A percentile compares a stretch with the other conserved stretches of the same genome.
phyloP scores from a whole-genome alignment of 2,329 filamentous ascomycete species.

The Pseudomassariella vexata region DNA sequence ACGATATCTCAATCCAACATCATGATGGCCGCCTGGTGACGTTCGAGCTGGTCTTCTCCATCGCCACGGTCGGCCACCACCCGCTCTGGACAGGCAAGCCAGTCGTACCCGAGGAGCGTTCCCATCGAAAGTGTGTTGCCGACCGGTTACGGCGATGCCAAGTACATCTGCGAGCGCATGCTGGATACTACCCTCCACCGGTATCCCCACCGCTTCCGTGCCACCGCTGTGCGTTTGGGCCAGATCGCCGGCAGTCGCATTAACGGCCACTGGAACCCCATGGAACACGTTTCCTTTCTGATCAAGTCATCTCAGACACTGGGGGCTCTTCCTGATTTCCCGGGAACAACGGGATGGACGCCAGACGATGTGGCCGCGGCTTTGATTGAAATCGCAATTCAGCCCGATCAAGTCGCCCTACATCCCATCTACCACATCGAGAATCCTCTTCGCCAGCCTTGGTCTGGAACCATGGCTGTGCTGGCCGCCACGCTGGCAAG shows the following conservation, averaged over 20 bases:
- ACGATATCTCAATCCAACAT: conserved; percentile 18
- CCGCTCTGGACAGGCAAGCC: conserved; percentile 12
- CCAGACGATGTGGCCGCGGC: conserved; percentile 27
- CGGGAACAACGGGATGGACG: conserved; percentile 34
- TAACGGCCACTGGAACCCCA: conserved; percentile 48
- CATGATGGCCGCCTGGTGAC: conserved; percentile 10
- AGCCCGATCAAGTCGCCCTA: conserved; percentile 1
- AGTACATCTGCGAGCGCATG: conserved; percentile 43
- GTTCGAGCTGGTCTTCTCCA: conserved; percentile 36
- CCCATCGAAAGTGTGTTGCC: conserved; percentile 31
- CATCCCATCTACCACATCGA: conserved; percentile 22
- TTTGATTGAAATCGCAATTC: conserved; percentile 16
- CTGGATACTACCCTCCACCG: conserved; percentile 39
- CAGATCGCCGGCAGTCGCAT: conserved; percentile 45
- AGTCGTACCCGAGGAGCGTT: conserved; percentile 36
- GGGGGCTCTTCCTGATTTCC: conserved; percentile 30
- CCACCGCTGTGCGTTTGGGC: conserved; percentile 37
- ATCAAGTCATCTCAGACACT: conserved; percentile 43
- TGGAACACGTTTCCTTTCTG: conserved; percentile 43
- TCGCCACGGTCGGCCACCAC: conserved; percentile 28
- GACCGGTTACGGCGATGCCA: conserved; percentile 45
- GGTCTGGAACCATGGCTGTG: conserved; percentile 11
- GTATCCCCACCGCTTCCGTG: conserved; percentile 31
- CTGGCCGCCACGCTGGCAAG: conserved; percentile 15
- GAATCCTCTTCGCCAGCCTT: conserved; percentile 20